Percentiles rank a stretch among this genome's conserved stretches.
phyloP scores from a whole-genome alignment of 2,329 filamentous ascomycete species.

The Nothopassalora personata region DNA sequence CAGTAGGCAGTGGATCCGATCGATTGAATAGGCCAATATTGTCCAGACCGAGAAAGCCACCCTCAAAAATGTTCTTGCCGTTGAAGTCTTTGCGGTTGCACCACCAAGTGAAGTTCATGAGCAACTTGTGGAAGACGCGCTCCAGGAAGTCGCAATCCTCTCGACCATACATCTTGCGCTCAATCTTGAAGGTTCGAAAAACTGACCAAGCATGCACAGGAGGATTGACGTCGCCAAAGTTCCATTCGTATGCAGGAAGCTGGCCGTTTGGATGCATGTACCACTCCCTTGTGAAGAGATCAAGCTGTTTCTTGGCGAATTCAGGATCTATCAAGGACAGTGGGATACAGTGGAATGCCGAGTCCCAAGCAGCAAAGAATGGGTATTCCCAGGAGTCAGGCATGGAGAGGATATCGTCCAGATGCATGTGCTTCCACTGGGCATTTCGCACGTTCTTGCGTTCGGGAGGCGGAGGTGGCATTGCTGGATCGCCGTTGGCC shows the following conservation, averaged over 20 bases:
- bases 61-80: constrained; percentile 96
- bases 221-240: constrained; percentile 94
- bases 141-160: constrained; percentile 95
- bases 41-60: constrained; percentile 89
- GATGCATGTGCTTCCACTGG: constrained; percentile 90
- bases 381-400: constrained; percentile 98
- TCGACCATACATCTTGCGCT: constrained; percentile 91
- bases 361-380: constrained; percentile 97
- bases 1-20: constrained; percentile 88
- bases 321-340: constrained; percentile 96
- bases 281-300: constrained; percentile 94
- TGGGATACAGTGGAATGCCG: constrained; percentile 92
- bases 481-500: constrained; percentile 86
- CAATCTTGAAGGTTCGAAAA: constrained; percentile 95
- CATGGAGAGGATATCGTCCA: constrained; percentile 95
- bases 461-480: constrained; percentile 76
- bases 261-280: constrained; percentile 98
- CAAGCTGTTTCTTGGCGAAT: constrained; percentile 96
- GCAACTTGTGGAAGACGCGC: constrained; percentile 89
- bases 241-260: constrained; percentile 91
- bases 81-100: constrained; percentile 93
- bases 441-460: constrained; percentile 78
- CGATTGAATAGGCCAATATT: constrained; percentile 98
- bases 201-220: constrained; percentile 95
- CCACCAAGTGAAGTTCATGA: constrained; percentile 99